Evolutionary conservation across 768 basidiomycete genomes (phyloP).

Genomic region (Leccinum broughii): DNA sequence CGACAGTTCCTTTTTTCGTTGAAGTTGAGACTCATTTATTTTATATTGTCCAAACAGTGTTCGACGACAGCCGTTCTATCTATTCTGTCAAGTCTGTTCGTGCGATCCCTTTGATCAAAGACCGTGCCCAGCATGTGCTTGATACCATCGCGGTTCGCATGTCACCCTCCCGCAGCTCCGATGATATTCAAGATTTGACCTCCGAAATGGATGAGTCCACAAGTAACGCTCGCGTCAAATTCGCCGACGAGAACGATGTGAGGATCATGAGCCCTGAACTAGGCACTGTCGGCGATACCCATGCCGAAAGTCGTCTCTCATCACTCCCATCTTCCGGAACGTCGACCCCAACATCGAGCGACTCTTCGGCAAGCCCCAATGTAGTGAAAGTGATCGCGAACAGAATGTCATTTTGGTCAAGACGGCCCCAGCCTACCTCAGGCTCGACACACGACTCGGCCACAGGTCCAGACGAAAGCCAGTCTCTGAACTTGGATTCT

Average conservation of each 20-base stretch:
- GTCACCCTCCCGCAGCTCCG: slow-evolving; percentile 45
- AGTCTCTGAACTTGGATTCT: slow-evolving; percentile 34
- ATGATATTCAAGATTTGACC: slow-evolving; percentile 21
- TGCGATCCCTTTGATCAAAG: slow-evolving; percentile 71
- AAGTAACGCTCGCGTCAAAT: slow-evolving; percentile 49
- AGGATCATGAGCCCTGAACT: slow-evolving; percentile 43
- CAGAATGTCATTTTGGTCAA: slow-evolving; percentile 76
- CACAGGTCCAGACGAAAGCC: slow-evolving; percentile 19
- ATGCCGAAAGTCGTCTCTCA: slow-evolving; percentile 6
- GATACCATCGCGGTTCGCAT: slow-evolving; percentile 55
- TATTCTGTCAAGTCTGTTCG: slow-evolving; percentile 68
- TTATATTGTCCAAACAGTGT: slow-evolving; percentile 44
- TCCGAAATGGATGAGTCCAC: slow-evolving; percentile 10
- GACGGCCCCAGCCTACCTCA: slow-evolving; percentile 39
- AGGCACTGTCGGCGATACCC: neutral
- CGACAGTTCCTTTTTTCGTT: neutral
- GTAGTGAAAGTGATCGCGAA: slow-evolving; percentile 63
- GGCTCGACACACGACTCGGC: slow-evolving; percentile 12
- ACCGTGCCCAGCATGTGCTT: slow-evolving; percentile 56
- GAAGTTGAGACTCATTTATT: slow-evolving; percentile 8
- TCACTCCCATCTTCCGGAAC: slow-evolving; percentile 45
- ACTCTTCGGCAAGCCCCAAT: slow-evolving; percentile 44
- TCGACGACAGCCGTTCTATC: slow-evolving; percentile 60
- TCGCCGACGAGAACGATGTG: slow-evolving; percentile 47
- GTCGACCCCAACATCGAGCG: slow-evolving; percentile 56